Evolutionary conservation across 805 yeast species (phyloP), one percentile per base, ranked within the genome.

Genomic region (Myxozyma neglecta): DNA sequence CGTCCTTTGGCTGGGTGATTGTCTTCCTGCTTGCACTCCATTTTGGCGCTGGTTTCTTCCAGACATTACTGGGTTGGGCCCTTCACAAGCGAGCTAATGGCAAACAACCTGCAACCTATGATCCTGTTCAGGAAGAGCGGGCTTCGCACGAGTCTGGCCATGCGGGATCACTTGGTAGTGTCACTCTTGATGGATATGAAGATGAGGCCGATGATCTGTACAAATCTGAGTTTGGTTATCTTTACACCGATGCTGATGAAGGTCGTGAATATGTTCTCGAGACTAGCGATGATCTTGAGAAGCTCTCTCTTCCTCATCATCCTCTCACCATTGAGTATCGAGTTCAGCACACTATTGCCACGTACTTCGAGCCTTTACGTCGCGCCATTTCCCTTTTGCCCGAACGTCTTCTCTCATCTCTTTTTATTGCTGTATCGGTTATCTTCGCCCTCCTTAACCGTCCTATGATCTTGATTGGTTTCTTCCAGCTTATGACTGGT

Each of bases 1-100:
- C 83, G 13, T 82, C 80, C 69, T 84, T 89, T 84, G 81, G 88
- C 29, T 76, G 82, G 70, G 81, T 88, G 10, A 74, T 90, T 61
- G 74, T 87, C 10, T 71, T 86, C 53, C 73, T 84, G 10, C 73
- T 85, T 1, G 60, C 80, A 1, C 74, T 77, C 1, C 96, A 89
- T 66, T 83, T 81, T 70, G 63, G 77, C 11, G 71, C 83, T 16
- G 86, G 90, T 0, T 67, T 85, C 6, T 69, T 87, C 39, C 74
- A 78, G 52, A 73, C 77, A 10, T 80, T 84, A 1, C 74, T 81
- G 18, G 76, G 74, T 61, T 79, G 81, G 81, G 74, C 80, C 16
- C 67, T 75, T 51, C 55, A 63, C 11, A 42, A 59, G 20, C 47
- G 60, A 10, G n/a, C 37, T 32, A 35, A 2, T 34, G 36, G n/a